Conservation (phyloP, 768 basidiomycete genomes). For the Daedaleopsis nitida region DNA sequence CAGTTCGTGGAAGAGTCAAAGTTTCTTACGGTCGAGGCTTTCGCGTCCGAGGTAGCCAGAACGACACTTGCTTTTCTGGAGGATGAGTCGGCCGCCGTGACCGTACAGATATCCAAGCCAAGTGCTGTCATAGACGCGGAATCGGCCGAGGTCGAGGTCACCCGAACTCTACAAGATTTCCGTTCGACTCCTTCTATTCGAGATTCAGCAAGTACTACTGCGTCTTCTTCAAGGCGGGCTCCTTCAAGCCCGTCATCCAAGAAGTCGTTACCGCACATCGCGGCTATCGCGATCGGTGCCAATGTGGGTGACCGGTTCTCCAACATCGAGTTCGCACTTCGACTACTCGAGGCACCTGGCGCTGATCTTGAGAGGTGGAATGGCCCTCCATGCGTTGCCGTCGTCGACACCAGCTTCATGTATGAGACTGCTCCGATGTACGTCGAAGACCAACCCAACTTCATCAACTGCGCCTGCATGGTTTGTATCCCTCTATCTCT, state of each 20-base stretch:
- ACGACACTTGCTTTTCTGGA: conserved; percentile 41
- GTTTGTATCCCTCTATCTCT: conserved; percentile 46
- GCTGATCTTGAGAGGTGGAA: conserved; percentile 19
- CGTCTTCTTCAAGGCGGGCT: not conserved
- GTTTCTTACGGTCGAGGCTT: conserved; percentile 69
- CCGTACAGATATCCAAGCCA: conserved; percentile 69
- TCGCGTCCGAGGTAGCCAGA: conserved; percentile 58
- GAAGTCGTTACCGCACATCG: conserved; percentile 35
- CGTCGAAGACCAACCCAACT: conserved; percentile 83
- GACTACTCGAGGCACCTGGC: conserved; percentile 59
- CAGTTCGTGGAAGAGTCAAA: conserved; percentile 52
- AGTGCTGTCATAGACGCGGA: conserved; percentile 65
- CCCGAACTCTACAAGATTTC: conserved; percentile 44
- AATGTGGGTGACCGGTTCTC: conserved; percentile 87
- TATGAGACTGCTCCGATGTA: conserved; percentile 98
- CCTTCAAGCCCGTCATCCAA: not conserved
- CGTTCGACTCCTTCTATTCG: not conserved
- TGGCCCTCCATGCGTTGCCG: conserved; percentile 31
- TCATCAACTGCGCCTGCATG: conserved; percentile 90
- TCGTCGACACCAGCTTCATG: conserved; percentile 83
- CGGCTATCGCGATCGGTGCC: conserved; percentile 81
- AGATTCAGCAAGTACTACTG: not conserved
- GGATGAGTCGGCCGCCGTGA: conserved; percentile 34
- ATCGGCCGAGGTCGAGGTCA: conserved; percentile 65
- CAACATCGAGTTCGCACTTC: conserved; percentile 79